Evolutionary conservation across 202 grass and related monocot species (phyloP), one percentile per base, ranked within the genome.

Genomic region (Saccharum hybrid): DNA sequence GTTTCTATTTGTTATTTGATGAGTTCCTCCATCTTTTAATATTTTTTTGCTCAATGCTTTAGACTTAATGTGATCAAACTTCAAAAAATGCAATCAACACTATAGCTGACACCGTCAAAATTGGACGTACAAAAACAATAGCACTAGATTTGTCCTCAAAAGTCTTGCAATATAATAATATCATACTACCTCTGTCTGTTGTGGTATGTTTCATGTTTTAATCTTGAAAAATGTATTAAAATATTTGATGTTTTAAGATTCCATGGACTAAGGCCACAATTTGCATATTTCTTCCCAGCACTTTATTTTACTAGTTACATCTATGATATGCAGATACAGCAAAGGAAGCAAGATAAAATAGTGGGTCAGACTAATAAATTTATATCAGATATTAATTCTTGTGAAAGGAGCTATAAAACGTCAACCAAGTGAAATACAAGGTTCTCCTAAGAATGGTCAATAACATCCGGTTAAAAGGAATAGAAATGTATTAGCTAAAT

Each of bases 1-100:
- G 26, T 0, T 14, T 63, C 30, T 68, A 67, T 66, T 83, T 83
- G 26, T 28, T 77, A 78, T 72, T 82, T 11, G 71, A 46, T 71
- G 16, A 77, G 30, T 66, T 67, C 30, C n/a, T n/a, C 10, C 6
- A 40, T 31, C 70, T 41, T 36, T 52, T 39, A 1, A 65, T 65
- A 54, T 40, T 40, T 41, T 81, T 80, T 31, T 41, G 0, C 38
- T 7, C 16, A 37, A 81, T 70, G 36, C 38, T 70, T 59, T 13
- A 49, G 33, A 39, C 7, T 37, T 36, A 36, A 28, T 60, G 21
- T 7, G 23, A 38, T 21, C 13, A 45, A 61, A 71, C 23, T 45
- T 41, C 5, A 10, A 13, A 61, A 41, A 59, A 33, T 43, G 37
- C 13, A 11, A 33, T 16, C 21, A 16, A 21, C 43, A 18, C 10